phyloP scores from a whole-genome alignment of 2,329 filamentous ascomycete species.

The Hypoxylon sp. region DNA sequence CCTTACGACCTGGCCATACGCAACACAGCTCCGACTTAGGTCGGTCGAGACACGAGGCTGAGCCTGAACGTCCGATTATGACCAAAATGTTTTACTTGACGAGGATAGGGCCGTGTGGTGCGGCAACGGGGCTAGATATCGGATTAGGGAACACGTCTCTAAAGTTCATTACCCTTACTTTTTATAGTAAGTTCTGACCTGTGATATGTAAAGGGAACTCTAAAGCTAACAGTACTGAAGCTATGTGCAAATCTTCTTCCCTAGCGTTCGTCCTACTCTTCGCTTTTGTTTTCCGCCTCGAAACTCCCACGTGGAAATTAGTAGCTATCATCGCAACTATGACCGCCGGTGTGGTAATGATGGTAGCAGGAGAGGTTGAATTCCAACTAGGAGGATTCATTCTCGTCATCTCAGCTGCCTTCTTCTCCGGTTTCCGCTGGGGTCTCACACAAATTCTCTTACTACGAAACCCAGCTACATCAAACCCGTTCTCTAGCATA shows the following conservation, averaged over 20 bases:
- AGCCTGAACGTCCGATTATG: conserved; percentile 77
- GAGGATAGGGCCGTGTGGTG: conserved; percentile 90
- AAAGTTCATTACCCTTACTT: conserved; percentile 96
- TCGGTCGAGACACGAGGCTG: conserved; percentile 65
- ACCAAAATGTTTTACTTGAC: conserved; percentile 92
- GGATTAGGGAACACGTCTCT: conserved; percentile 95
- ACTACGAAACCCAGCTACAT: conserved; percentile 92
- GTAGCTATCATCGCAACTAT: conserved; percentile 91
- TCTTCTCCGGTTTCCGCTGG: conserved; percentile 98
- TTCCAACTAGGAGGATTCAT: conserved; percentile 90
- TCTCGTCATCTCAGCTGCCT: conserved; percentile 92
- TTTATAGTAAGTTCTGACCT: conserved; percentile 78
- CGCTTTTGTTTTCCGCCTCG: conserved; percentile 92
- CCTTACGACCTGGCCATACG: conserved; percentile 76
- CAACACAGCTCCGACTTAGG: conserved; percentile 64
- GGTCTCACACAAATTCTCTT: conserved; percentile 97
- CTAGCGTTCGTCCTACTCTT: conserved; percentile 96
- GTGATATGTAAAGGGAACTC: background rate
- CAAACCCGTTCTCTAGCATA: conserved; percentile 96
- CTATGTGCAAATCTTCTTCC: conserved; percentile 99
- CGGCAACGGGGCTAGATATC: conserved; percentile 94
- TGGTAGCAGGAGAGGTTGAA: conserved; percentile 95
- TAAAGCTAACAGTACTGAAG: conserved; percentile 56
- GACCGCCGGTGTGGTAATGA: conserved; percentile 95
- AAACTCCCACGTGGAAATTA: conserved; percentile 87